Evolutionary conservation across 345 rosid genomes (phyloP).

Genomic region (Syzygium oleosum): DNA sequence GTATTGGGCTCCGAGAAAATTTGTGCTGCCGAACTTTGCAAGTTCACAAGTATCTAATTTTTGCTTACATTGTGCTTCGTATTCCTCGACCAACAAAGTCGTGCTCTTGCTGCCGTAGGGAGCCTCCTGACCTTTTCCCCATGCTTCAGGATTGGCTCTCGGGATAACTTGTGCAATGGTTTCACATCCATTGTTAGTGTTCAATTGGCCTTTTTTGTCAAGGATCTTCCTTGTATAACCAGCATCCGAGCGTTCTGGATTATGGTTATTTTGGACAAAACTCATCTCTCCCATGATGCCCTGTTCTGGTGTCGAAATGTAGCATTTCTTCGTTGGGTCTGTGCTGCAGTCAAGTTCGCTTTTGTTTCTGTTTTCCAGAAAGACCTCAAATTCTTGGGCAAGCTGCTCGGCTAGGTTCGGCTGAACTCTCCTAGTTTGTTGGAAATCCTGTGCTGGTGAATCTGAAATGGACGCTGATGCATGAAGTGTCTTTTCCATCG

Average conservation of each 20-base stretch:
- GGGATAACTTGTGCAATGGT: neutral
- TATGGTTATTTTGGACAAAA: neutral
- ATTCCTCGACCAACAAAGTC: neutral
- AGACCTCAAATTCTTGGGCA: conserved; percentile 24
- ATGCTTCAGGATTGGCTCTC: conserved; percentile 2
- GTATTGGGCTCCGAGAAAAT: conserved; percentile 23
- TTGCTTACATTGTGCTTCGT: conserved; percentile 8
- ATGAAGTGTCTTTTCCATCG: conserved; percentile 3
- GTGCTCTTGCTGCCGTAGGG: conserved; percentile 4
- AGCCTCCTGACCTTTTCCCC: conserved; percentile 8
- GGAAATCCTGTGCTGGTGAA: conserved; percentile 6
- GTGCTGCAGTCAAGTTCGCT: conserved; percentile 12
- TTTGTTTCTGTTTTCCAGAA: conserved; percentile 12
- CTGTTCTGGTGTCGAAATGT: neutral
- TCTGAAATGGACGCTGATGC: conserved; percentile 7
- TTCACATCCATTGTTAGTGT: neutral
- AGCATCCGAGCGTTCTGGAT: neutral
- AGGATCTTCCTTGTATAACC: neutral
- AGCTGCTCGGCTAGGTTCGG: conserved; percentile 9
- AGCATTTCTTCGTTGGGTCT: conserved; percentile 11
- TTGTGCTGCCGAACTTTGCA: conserved; percentile 14
- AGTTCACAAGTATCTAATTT: conserved; percentile 2
- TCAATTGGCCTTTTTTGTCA: neutral
- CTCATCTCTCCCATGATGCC: neutral
- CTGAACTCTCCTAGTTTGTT: conserved; percentile 4